Percentiles rank a stretch among this genome's conserved stretches.
These are phyloP conservation scores for Pythium scleroteichum DNA, from an alignment of 352 stramenopile species.

Conservation along the genomic window DNA sequence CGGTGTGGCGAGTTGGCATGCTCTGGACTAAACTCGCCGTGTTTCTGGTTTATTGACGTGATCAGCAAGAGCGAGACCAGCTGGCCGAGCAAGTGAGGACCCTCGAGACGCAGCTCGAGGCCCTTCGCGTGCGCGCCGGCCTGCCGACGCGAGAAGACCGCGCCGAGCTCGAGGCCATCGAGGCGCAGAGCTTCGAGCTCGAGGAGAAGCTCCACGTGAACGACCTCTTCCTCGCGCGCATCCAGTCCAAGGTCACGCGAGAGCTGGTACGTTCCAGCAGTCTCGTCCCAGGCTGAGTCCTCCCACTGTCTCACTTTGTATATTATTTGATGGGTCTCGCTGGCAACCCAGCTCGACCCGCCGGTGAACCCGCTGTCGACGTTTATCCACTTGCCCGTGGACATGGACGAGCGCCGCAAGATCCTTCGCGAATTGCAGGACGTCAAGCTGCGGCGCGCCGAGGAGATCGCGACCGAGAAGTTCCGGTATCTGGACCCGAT, in stretches of 20 bases:
- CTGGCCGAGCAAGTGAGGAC: conserved; percentile 1
- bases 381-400: conserved; percentile 15
- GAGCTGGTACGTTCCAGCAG: conserved; percentile 16
- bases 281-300: no score
- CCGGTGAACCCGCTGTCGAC: conserved; percentile 13
- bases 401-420: conserved; percentile 2
- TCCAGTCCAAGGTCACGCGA: conserved; percentile 12
- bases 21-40: background rate
- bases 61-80: conserved; percentile 7
- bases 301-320: background rate
- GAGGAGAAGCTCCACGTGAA: conserved; percentile 16
- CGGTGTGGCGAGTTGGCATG: no score
- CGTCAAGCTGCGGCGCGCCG: conserved; percentile 38
- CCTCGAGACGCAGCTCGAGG: conserved; percentile 4
- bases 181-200: conserved; percentile 1
- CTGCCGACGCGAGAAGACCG: conserved; percentile 3
- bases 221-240: conserved; percentile 9
- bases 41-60: background rate
- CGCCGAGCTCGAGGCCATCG: background rate
- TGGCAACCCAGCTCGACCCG: background rate
- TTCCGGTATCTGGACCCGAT: conserved; percentile 8
- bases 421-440: conserved; percentile 30
- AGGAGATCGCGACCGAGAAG: background rate
- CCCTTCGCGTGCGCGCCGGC: background rate
- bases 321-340: no score